Evolutionary conservation across 2,329 filamentous ascomycete genomes (phyloP).

Genomic region (Paraphaeosphaeria sporulosa): DNA sequence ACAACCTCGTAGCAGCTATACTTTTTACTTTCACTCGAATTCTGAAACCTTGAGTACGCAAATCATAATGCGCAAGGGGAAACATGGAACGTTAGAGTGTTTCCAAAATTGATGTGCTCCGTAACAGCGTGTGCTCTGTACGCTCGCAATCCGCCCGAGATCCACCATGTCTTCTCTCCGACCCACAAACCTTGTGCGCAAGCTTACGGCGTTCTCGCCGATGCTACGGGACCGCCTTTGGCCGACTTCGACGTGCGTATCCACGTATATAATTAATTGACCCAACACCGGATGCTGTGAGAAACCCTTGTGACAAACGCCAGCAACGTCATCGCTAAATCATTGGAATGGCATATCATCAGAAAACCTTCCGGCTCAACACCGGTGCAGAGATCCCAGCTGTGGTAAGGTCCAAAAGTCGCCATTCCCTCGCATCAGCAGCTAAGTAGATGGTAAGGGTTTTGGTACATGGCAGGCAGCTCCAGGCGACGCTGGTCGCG

Average conservation of each 20-base stretch:
- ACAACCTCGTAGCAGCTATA: neutral
- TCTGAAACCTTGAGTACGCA: neutral
- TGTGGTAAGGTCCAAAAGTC: slow-evolving; percentile 4
- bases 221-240: neutral
- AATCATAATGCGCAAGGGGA: neutral
- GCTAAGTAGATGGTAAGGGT: slow-evolving; percentile 11
- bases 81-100: neutral
- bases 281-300: neutral
- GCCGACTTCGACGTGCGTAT: neutral
- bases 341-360: slow-evolving; percentile 19
- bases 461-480: slow-evolving; percentile 29
- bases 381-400: slow-evolving; percentile 20
- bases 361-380: slow-evolving; percentile 29
- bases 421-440: neutral
- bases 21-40: neutral
- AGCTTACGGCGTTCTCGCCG: slow-evolving; percentile 10
- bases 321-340: neutral
- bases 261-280: neutral
- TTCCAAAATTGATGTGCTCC: neutral
- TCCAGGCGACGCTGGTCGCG: slow-evolving; percentile 22
- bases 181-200: neutral
- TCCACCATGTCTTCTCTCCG: slow-evolving; percentile 33
- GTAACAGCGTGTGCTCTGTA: neutral
- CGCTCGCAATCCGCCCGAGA: neutral
- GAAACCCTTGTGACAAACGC: neutral